Base-by-base conservation (phyloP, 176 grass and related monocot genomes). In the Bolboschoenus planiculmis region DNA sequence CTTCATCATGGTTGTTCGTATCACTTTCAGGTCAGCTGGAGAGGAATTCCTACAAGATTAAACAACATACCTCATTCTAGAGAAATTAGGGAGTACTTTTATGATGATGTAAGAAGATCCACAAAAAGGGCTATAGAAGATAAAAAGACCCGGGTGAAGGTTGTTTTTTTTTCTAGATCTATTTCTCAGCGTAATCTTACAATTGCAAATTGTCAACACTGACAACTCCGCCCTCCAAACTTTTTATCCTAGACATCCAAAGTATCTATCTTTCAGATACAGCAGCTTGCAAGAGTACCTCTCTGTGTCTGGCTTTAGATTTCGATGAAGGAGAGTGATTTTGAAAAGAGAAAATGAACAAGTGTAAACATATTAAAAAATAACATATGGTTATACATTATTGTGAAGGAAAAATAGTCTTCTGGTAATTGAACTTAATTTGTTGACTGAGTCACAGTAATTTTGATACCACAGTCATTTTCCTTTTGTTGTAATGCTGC, bases 61-160 rank as follows among this genome's bases (percentile, higher is more conserved):
- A 94, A 97, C 81, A 97, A 94, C 87, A 92, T 92, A 85, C 95
- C 95, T 78, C 95, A 97, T 83, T 97, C 95, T n/a, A 92, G 89
- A 64, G 95, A 97, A 84, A 97, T 97, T 66, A 89, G 95, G 72
- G 84, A 89, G 86, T 97, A 97, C 27, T 97, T 97, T 39, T 97
- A 97, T 60, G 73, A 85, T 0, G 95, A 97, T 88, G 83, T 97
- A 81, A 27, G 84, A 59, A 61, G 82, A 81, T 86, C 90, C 84
- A 94, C 92, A 60, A 90, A 78, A 71, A 85, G n/a, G 71, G 95
- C 95, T 81, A 60, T 97, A 88, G 85, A 89, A 86, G 90, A 94
- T 83, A 94, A 94, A 94, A 97, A 87, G 84, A 91, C 47, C 33
- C 87, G 95, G 81, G 68, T 97, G 83, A 91, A 94, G 92, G 95